A percentile compares a stretch with the other conserved stretches of the same genome.
Evolutionary conservation across 768 basidiomycete species (phyloP).

Genomic region (Suillus subaureus): DNA sequence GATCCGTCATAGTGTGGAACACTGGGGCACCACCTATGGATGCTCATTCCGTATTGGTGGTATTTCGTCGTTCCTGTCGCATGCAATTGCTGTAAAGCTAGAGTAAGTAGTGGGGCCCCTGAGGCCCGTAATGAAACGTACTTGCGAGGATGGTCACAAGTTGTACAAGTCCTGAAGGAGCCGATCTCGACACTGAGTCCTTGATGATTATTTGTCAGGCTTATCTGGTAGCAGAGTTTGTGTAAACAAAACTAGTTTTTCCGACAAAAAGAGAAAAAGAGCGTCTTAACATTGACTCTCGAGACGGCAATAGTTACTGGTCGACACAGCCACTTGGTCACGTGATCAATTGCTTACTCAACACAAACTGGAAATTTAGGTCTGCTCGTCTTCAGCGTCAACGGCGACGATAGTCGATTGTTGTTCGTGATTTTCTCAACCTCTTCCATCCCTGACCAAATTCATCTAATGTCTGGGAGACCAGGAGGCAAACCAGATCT

Average conservation of each 20-base stretch:
- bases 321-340: background rate
- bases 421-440: conserved; percentile 1
- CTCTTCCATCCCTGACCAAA: background rate
- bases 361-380: conserved; percentile 4
- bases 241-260: no score
- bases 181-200: background rate
- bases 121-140: no score
- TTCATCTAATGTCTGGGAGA: conserved; percentile 39
- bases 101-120: no score
- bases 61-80: no score
- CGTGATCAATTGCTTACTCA: conserved; percentile 1
- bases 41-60: no score
- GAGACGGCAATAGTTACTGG: no score
- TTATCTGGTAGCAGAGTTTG: background rate
- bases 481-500: conserved; percentile 68
- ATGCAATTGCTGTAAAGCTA: no score
- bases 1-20: no score
- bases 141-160: background rate
- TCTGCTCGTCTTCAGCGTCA: conserved; percentile 3
- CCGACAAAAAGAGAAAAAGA: no score
- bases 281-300: no score
- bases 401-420: conserved; percentile 7
- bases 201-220: no score
- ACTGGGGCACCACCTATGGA: no score
- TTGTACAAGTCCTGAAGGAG: background rate